These are phyloP conservation scores for Saccharomycopsis sp. DNA, from an alignment of 805 yeast species.

Conservation along the genomic window DNA sequence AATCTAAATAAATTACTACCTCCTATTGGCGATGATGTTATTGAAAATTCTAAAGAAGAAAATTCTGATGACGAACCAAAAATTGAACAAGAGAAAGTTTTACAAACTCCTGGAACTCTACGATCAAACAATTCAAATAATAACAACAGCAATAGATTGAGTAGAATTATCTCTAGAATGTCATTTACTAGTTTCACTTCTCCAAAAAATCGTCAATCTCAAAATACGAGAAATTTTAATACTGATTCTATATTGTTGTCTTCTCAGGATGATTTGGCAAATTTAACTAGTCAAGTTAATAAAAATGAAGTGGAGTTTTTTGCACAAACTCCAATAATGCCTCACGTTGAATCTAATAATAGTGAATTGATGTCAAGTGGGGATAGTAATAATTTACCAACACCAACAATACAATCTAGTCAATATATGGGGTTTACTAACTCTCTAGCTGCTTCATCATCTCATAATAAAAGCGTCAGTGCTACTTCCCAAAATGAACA, in stretches of 20 bases:
- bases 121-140: not conserved
- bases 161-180: conserved; percentile 10
- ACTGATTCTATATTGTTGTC: not conserved
- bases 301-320: not conserved
- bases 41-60: not conserved
- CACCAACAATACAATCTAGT: not conserved
- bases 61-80: not conserved
- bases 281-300: not conserved
- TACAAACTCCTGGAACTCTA: not conserved
- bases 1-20: conserved; percentile 8
- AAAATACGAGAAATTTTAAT: not conserved
- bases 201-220: conserved; percentile 5
- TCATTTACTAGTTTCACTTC: conserved; percentile 7
- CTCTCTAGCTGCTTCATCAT: not conserved
- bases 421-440: not conserved
- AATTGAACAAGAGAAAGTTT: not conserved
- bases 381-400: not conserved
- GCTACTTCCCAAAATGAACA: not conserved
- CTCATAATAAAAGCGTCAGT: too few species aligned
- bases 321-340: too few species aligned
- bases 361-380: not conserved
- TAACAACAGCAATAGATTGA: conserved; percentile 1
- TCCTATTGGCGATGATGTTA: conserved; percentile 13
- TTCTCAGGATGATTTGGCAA: not conserved
- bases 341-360: not conserved